These are phyloP conservation scores for Aotearoamyces nothofagi DNA, from an alignment of 2,329 filamentous ascomycete genomes.

Conservation along the genomic window DNA sequence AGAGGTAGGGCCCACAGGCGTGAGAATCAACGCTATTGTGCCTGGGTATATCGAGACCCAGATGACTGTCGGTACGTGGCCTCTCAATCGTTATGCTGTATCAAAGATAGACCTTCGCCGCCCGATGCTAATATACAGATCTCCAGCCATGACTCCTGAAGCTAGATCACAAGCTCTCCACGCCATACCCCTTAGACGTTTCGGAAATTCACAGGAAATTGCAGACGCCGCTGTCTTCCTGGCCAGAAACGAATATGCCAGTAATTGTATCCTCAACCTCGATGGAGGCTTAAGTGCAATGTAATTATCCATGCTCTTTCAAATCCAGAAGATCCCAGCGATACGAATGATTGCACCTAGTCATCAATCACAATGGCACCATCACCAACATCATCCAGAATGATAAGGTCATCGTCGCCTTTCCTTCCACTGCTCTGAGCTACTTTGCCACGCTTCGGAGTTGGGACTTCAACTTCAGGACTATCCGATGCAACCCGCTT, in stretches of 20 bases:
- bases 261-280: slow-evolving; percentile 74
- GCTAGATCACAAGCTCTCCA: slow-evolving; percentile 20
- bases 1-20: slow-evolving; percentile 41
- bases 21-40: slow-evolving; percentile 68
- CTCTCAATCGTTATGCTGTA: slow-evolving; percentile 3
- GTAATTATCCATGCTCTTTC: no score
- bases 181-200: slow-evolving; percentile 48
- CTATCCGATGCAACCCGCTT: slow-evolving; percentile 18
- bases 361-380: slow-evolving; percentile 56
- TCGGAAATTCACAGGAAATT: slow-evolving; percentile 56
- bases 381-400: slow-evolving; percentile 23
- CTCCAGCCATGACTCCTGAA: slow-evolving; percentile 26
- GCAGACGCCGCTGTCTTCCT: slow-evolving; percentile 74
- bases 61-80: slow-evolving; percentile 55
- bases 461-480: slow-evolving; percentile 8
- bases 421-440: slow-evolving; percentile 22
- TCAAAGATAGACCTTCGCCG: slow-evolving; percentile 12
- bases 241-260: slow-evolving; percentile 64
- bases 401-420: slow-evolving; percentile 18
- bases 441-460: slow-evolving; percentile 16
- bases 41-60: slow-evolving; percentile 72
- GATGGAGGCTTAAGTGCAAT: slow-evolving; percentile 68
- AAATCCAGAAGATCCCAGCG: no score
- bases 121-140: slow-evolving; percentile 19
- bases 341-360: no score